phyloP scores from a whole-genome alignment of 192 early-diverging fungal genomes.

The Backusella mclennaniae region DNA sequence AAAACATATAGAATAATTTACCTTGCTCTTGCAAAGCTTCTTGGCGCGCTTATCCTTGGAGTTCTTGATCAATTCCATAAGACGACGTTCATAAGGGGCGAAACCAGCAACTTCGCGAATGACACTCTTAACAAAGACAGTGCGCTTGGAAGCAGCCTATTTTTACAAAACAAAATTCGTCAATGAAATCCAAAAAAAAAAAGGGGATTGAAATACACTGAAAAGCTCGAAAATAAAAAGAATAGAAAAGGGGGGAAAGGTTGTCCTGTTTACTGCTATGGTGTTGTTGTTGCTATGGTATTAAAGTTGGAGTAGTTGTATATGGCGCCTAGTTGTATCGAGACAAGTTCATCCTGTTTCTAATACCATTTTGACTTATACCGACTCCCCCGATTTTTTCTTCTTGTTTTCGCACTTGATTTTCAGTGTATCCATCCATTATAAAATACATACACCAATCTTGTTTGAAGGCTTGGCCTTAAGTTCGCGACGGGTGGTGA shows the following conservation, averaged over 20 bases:
- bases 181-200: constrained; percentile 1
- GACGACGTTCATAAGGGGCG: constrained; percentile 97
- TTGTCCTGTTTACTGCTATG: background rate
- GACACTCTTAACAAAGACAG: constrained; percentile 88
- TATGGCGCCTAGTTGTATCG: background rate
- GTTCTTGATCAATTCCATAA: constrained; percentile 99
- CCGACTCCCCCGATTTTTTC: background rate
- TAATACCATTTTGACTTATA: background rate
- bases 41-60: constrained; percentile 99
- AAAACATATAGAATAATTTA: constrained; percentile 26
- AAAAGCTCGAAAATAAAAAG: background rate
- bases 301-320: background rate
- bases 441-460: constrained; percentile 77
- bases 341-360: background rate
- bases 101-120: constrained; percentile 97
- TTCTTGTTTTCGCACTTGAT: background rate
- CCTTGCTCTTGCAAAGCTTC: constrained; percentile 96
- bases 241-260: background rate
- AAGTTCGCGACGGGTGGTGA: constrained; percentile 74
- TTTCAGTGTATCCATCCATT: constrained; percentile 26
- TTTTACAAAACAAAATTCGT: background rate
- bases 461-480: constrained; percentile 69
- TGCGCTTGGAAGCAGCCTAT: constrained; percentile 64
- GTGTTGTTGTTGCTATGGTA: background rate
- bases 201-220: background rate